phyloP scores from a whole-genome alignment of 2,329 filamentous ascomycete genomes.

The Pseudophaeomoniella oleicola region DNA sequence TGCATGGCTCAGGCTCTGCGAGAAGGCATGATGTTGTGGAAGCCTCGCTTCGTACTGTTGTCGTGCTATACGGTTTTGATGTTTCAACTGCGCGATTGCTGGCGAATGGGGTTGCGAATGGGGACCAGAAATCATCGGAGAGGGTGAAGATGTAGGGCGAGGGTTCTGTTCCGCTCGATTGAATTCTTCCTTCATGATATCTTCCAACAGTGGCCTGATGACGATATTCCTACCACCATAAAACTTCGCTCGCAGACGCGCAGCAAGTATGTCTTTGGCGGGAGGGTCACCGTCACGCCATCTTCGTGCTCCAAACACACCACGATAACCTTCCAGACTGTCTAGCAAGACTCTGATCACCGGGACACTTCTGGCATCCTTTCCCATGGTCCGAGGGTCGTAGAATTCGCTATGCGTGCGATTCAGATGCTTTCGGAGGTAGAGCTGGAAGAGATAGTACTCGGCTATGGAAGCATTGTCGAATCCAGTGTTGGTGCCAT shows the following conservation, averaged over 20 bases:
- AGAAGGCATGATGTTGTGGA: constrained; percentile 9
- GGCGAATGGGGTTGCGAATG: constrained; percentile 22
- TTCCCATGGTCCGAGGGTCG: constrained; percentile 21
- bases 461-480: constrained; percentile 7
- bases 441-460: constrained; percentile 48
- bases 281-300: constrained; percentile 58
- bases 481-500: constrained; percentile 27
- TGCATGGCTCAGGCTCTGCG: constrained; percentile 11
- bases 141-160: constrained; percentile 11
- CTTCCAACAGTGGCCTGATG: constrained; percentile 60
- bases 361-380: constrained; percentile 11
- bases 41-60: constrained; percentile 20
- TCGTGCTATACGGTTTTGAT: constrained; percentile 16
- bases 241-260: constrained; percentile 81
- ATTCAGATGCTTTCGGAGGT: constrained; percentile 42
- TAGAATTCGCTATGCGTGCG: constrained; percentile 41
- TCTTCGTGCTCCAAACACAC: constrained; percentile 27
- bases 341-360: constrained; percentile 27
- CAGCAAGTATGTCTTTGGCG: constrained; percentile 61
- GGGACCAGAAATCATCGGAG: constrained; percentile 16
- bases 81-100: constrained; percentile 16
- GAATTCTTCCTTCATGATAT: constrained; percentile 36
- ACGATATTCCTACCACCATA: constrained; percentile 87
- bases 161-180: constrained; percentile 4
- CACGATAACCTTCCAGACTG: constrained; percentile 39